These are phyloP conservation scores for Gamarada debralockiae DNA, from an alignment of 495 filamentous ascomycete genomes.

Conservation along the genomic window DNA sequence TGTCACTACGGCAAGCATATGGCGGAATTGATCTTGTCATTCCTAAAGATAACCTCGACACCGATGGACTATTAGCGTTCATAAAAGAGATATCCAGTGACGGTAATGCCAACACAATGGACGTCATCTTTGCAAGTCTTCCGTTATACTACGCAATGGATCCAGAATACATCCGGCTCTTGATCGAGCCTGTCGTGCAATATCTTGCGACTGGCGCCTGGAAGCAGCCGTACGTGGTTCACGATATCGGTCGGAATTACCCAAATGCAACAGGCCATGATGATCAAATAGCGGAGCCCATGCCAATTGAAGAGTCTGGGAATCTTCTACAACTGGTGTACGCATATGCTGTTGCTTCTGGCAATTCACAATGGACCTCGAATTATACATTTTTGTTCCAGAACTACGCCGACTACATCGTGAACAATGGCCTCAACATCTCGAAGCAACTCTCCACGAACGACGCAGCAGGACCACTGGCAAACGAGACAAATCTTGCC, in stretches of 20 bases:
- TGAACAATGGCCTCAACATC: constrained; percentile 75
- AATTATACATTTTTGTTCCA: constrained; percentile 68
- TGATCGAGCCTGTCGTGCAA: constrained; percentile 82
- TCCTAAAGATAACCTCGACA: constrained; percentile 65
- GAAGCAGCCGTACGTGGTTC: constrained; percentile 78
- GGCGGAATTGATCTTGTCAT: constrained; percentile 80
- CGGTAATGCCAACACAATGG: constrained; percentile 88
- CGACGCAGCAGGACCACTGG: constrained; percentile 85
- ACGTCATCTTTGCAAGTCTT: constrained; percentile 89
- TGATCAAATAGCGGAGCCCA: constrained; percentile 77
- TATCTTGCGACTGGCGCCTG: constrained; percentile 88
- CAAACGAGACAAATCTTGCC: constrained; percentile 87
- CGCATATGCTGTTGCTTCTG: constrained; percentile 42
- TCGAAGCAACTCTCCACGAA: constrained; percentile 85
- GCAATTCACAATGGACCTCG: constrained; percentile 35
- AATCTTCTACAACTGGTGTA: constrained; percentile 80
- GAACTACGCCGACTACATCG: constrained; percentile 82
- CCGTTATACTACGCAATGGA: constrained; percentile 88
- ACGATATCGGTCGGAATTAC: constrained; percentile 80
- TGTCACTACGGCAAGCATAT: constrained; percentile 79
- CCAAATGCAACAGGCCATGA: constrained; percentile 81
- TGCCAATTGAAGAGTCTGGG: constrained; percentile 91
- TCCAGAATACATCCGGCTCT: constrained; percentile 71
- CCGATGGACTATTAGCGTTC: constrained; percentile 38
- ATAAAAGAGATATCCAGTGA: constrained; percentile 92